Evolutionary conservation across 2,329 filamentous ascomycete genomes (phyloP), one percentile per base, ranked within the genome.

Genomic region (Alternaria infectoria): DNA sequence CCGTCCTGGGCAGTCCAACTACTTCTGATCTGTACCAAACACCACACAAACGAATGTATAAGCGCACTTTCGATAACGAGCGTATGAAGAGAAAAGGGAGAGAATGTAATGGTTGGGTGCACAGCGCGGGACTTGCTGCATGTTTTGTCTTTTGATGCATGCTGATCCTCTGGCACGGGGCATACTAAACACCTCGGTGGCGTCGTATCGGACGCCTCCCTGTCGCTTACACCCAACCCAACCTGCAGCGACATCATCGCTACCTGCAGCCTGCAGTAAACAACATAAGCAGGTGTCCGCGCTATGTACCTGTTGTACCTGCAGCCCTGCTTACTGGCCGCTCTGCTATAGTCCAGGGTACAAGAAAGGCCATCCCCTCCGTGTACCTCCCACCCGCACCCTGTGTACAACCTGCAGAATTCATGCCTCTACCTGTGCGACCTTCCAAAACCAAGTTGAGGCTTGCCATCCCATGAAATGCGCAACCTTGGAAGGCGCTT

Each of bases 161-260:
- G 73, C 68, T 74, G 72, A 74, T 77, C 74, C 73, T 61, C 70
- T 67, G 69, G 60, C 68, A 69, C 68, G 62, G 66, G 66, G 65
- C 73, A 70, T 70, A 69, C 61, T 71, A 71, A 75, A 73, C 63
- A 72, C 56, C 57, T 64, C 55, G 65, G 62, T 59, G 69, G 62
- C 65, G 67, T 68, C 45, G 62, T 61, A 55, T 60, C 49, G 43
- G 19, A 32, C 43, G 13, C 49, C 55, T 64, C 49, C 36, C 45
- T 50, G 59, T 57, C 45, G 51, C 52, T 54, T n/a, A 52, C 32
- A 57, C 32, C 44, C 47, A 58, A 45, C 59, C 32, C 44, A 43
- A 58, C 32, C 59, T 36, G 52, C 26, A 32, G 36, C 32, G 17
- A 12, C 44, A 50, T 19, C 43, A 32, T 23, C 40, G 43, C 26